Conservation (phyloP, 371 early-diverging fungal genomes). For the Batkoa obscura region DNA sequence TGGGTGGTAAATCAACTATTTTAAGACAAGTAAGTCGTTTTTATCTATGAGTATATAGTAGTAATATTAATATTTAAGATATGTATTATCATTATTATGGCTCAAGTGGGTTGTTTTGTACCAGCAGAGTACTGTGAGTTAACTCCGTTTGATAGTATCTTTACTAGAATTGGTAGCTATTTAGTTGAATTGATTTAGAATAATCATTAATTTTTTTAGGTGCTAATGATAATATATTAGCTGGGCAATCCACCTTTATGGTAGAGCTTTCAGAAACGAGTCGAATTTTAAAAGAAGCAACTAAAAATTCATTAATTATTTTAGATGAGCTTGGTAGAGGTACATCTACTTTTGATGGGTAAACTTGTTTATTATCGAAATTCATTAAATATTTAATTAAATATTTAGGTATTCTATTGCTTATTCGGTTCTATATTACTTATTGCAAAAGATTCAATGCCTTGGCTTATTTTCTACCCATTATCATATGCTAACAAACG, state of each 20-base stretch:
- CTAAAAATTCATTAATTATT: constrained; percentile 87
- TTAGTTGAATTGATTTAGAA: background rate
- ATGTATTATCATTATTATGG: constrained; percentile 93
- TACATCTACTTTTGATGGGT: constrained; percentile 96
- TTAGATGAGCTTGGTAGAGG: constrained; percentile 99
- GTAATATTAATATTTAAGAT: constrained; percentile 21
- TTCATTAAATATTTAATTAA: constrained; percentile 11
- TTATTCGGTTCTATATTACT: constrained; percentile 72
- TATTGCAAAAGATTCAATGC: constrained; percentile 70
- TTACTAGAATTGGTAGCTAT: constrained; percentile 62
- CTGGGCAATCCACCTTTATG: constrained; percentile 99
- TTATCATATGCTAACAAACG: constrained; percentile 79
- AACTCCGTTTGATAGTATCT: constrained; percentile 89
- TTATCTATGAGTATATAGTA: background rate
- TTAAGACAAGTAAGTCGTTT: constrained; percentile 50
- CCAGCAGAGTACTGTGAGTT: constrained; percentile 64
- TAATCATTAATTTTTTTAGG: constrained; percentile 16
- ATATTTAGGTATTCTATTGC: constrained; percentile 71
- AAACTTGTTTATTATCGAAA: constrained; percentile 8
- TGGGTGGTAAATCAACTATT: constrained; percentile 93
- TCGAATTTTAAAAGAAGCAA: constrained; percentile 84
- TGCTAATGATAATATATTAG: constrained; percentile 92
- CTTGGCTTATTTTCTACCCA: constrained; percentile 95
- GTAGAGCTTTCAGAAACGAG: constrained; percentile 94
- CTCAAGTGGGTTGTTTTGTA: constrained; percentile 96